These are phyloP conservation scores for Intubia oerlemansii DNA, from an alignment of 2,329 filamentous ascomycete genomes.

Conservation along the genomic window DNA sequence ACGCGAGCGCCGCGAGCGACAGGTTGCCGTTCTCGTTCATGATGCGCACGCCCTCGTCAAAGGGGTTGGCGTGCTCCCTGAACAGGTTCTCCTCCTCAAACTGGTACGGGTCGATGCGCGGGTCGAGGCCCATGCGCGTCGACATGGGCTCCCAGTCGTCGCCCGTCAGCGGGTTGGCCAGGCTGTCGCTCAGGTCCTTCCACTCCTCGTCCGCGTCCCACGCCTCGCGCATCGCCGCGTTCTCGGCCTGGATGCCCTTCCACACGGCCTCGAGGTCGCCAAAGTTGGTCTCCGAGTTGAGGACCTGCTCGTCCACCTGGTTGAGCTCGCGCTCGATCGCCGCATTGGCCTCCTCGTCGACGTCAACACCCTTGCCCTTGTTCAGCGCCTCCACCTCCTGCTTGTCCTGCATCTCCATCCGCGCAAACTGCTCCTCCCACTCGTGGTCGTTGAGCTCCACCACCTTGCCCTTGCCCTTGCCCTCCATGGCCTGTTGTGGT, in stretches of 20 bases:
- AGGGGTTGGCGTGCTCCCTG: conserved; percentile 59
- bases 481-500: conserved; percentile 17
- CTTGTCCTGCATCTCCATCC: conserved; percentile 52
- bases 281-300: conserved; percentile 52
- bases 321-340: conserved; percentile 75
- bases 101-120: conserved; percentile 69
- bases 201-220: conserved; percentile 53
- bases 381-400: conserved; percentile 32
- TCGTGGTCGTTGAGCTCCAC: conserved; percentile 84
- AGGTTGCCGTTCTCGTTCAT: conserved; percentile 88
- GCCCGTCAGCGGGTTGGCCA: conserved; percentile 8
- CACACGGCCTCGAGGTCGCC: conserved; percentile 83
- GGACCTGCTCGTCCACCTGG: conserved; percentile 48
- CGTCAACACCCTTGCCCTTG: conserved; percentile 81
- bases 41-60: conserved; percentile 81
- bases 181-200: conserved; percentile 7
- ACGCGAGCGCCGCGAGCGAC: conserved; percentile 78
- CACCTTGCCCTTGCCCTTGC: conserved; percentile 57
- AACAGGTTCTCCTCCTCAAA: conserved; percentile 94
- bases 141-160: conserved; percentile 50
- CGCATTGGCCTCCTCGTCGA: conserved; percentile 36
- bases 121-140: conserved; percentile 44
- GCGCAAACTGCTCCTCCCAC: conserved; percentile 92
- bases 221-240: conserved; percentile 46
- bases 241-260: conserved; percentile 63